phyloP scores from a whole-genome alignment of 2,329 filamentous ascomycete species.

The Alternaria consortialis region DNA sequence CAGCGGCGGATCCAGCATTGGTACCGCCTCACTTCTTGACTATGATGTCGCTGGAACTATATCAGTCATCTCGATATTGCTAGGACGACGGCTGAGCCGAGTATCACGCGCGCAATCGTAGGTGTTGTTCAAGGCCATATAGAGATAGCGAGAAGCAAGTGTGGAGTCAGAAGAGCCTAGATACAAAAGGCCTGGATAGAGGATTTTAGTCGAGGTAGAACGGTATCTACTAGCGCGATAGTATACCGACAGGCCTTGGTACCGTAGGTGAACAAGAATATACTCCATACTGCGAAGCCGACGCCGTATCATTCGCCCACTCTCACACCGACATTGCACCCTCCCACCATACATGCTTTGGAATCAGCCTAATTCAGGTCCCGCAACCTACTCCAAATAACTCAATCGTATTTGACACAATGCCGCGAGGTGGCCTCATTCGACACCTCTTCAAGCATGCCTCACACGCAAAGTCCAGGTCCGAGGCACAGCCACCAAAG shows the following conservation, averaged over 20 bases:
- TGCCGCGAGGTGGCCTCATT: constrained; percentile 19
- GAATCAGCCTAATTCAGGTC: background rate
- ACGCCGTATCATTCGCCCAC: background rate
- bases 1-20: background rate
- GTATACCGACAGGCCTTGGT: background rate
- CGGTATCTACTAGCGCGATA: background rate
- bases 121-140: background rate
- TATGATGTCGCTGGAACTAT: no score
- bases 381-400: background rate
- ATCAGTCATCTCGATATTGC: background rate
- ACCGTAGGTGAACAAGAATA: background rate
- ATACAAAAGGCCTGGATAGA: background rate
- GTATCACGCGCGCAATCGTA: background rate
- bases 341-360: background rate
- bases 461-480: background rate
- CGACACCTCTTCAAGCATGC: constrained; percentile 29
- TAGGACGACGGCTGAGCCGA: background rate
- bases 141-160: background rate
- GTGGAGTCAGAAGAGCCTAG: background rate
- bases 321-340: background rate
- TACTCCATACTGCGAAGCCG: background rate
- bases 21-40: background rate
- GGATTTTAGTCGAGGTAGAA: background rate
- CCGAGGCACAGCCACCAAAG: background rate
- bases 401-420: background rate